These are phyloP conservation scores for Cyclocybe cylindracea DNA, from an alignment of 768 basidiomycete genomes.

Conservation along the genomic window DNA sequence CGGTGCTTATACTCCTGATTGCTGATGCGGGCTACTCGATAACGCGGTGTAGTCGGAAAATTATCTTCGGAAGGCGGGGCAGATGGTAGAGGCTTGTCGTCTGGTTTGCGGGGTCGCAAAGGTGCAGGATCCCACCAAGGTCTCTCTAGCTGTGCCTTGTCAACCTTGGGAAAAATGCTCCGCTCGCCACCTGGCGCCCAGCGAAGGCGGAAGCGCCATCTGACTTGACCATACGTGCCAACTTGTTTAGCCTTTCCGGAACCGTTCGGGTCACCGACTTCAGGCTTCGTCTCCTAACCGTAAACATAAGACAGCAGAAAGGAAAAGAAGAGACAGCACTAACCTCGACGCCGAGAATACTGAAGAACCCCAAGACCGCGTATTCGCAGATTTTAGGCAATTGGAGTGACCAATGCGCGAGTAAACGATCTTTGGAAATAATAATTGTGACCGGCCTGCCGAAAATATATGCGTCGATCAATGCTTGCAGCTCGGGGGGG, in stretches of 20 bases:
- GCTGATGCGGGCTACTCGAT: conserved; percentile 15
- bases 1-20: conserved; percentile 27
- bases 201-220: conserved; percentile 46
- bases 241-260: background rate
- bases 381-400: conserved; percentile 40
- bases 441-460: conserved; percentile 43
- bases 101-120: background rate
- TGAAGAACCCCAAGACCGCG: conserved; percentile 49
- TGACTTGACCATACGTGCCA: conserved; percentile 29
- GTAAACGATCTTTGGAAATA: conserved; percentile 30
- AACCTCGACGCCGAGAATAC: conserved; percentile 40
- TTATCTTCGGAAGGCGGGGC: conserved; percentile 8
- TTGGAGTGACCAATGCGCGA: conserved; percentile 24
- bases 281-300: background rate
- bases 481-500: conserved; percentile 42
- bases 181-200: conserved; percentile 57
- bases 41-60: conserved; percentile 16
- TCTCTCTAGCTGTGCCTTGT: conserved; percentile 7
- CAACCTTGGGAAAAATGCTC: conserved; percentile 17
- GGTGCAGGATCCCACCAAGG: conserved; percentile 24
- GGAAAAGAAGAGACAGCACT: conserved; percentile 6
- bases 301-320: too few species aligned
- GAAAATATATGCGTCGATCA: conserved; percentile 40
- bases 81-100: background rate
- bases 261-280: background rate